Evolutionary conservation across 1,139 yeast genomes (phyloP), one percentile per base, ranked within the genome.

Genomic region (Candida sp.): DNA sequence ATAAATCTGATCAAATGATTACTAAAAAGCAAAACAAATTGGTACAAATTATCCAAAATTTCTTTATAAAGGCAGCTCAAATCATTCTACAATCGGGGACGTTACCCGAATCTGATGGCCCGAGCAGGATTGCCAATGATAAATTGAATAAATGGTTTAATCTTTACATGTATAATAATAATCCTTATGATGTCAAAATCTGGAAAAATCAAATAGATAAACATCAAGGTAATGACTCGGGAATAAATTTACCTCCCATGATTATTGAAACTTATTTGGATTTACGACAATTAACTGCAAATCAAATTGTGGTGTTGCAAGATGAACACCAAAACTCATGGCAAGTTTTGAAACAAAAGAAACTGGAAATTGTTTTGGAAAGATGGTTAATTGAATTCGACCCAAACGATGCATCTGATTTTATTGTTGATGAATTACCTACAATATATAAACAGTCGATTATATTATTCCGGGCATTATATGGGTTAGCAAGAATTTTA

Each of bases 351-450:
- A 74, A 54, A 40, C 71, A 67, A 21, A 81, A 77, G 56, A 84
- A 84, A 54, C 71, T 81, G 11, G 98, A 91, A 61, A 79, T 93
- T 15, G 97, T 93, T 2, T 66, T 93, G 45, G 99, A 93, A 59
- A 73, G 99, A 46, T 93, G 99, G 99, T 70, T 89, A 22, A 69
- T 93, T 33, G 96, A 90, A 60, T 79, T 90, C 49, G 91, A 84
- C 53, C 60, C 60, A 40, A 56, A 47, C 43, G 63, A 54, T 22
- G 60, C 60, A 6, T 52, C 63, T 15, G 69, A 67, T 11, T 54
- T 60, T 8, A 49, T 60, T 1, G 52, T 61, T 3, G 75, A 67
- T 42, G 91, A 86, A 46, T 69, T 86, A 22, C 89, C 95, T 0
- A 63, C 74, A 23, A 77, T 87, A 12, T 87, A 88, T 67, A 87